Base-by-base conservation (phyloP, 2,329 filamentous ascomycete genomes). In the Sphaerulina vaccinii region DNA sequence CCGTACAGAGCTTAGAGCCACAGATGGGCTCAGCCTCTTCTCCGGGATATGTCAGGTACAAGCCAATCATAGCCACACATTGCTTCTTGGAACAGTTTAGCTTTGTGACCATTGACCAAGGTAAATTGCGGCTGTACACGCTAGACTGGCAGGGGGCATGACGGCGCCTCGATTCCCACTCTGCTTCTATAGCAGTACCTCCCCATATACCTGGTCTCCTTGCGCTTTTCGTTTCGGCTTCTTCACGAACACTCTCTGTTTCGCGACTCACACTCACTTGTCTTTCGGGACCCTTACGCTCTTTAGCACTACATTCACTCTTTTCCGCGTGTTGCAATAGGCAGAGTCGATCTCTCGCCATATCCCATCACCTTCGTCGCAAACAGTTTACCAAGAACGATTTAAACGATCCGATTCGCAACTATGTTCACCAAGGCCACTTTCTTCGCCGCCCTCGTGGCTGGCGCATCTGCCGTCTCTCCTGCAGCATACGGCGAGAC, bases 271-370 rank as follows among this genome's bases (percentile, higher is more conserved):
- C 56, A 49, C 55, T 58, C 60, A 56, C 50, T 54, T 57, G 58
- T 65, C 62, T 67, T 61, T 63, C 43, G 59, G 64, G 65, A 62
- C 65, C 62, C 54, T 56, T 54, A 53, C 65, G 62, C 58, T 68
- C 65, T 57, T 68, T 68, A 56, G 52, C 58, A 60, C 55, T 49
- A 55, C 56, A 59, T 56, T 66, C 64, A 64, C 62, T 67, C 64
- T 51, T 66, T 67, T 59, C 56, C 51, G 43, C 53, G 55, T 58
- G 55, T 60, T 56, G 54, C 54, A 42, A 50, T 38, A 51, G 58
- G 58, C 58, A 52, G 59, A 59, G 54, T 63, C 59, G 60, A 61
- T 33, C 45, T 58, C 52, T 52, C 42, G 51, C 61, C 57, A 19
- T 47, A n/a, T 41, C 36, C 35, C 38, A 7, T 44, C 43, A 32